Base-by-base conservation (phyloP, 495 filamentous ascomycete species). In the Aspergillus haitiensis region DNA sequence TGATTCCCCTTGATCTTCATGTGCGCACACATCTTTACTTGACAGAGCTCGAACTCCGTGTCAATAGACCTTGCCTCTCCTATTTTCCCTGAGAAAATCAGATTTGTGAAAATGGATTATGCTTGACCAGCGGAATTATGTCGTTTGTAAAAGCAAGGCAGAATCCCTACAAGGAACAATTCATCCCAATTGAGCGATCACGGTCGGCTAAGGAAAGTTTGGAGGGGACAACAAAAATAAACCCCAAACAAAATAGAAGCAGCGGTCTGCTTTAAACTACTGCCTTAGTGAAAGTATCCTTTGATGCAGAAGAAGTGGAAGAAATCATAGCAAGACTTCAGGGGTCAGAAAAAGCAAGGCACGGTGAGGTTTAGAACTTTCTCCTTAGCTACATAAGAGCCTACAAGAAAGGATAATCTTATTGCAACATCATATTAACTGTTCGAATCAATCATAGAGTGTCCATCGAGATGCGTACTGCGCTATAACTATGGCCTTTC, bases 301-400 rank as follows among this genome's bases (percentile, higher is more conserved):
- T 34, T 18, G 27, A 7, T 31, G 16, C 8, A 10, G 31, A 21
- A 33, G 21, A n/a, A 51, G 8, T 51, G 21, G 48, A 11, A 31
- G 7, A 13, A 2, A 34, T n/a, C 7, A 51, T 51, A 13, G 6
- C 48, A 31, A 51, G 34, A 12, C 48, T 51, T n/a, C 21, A 51
- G 48, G 18, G 8, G 13, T 34, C 21, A 32, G 48, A 9, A 40
- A 15, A 51, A 11, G 48, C 21, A 33, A 51, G 48, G 32, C 48
- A 34, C 48, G 32, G 45, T 16, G 8, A 47, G 16, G 8, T 13
- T 12, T n/a, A 18, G 21, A 21, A 15, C 15, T n/a, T 16, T 18
- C 16, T 51, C 18, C 10, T 13, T 31, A 51, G 48, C 48, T 34
- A 51, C 44, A 51, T 32, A 34, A 32, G 48, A 34, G 48, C 21